Evolutionary conservation across 2,329 filamentous ascomycete species (phyloP).

Genomic region (Triangularia verruculosa): DNA sequence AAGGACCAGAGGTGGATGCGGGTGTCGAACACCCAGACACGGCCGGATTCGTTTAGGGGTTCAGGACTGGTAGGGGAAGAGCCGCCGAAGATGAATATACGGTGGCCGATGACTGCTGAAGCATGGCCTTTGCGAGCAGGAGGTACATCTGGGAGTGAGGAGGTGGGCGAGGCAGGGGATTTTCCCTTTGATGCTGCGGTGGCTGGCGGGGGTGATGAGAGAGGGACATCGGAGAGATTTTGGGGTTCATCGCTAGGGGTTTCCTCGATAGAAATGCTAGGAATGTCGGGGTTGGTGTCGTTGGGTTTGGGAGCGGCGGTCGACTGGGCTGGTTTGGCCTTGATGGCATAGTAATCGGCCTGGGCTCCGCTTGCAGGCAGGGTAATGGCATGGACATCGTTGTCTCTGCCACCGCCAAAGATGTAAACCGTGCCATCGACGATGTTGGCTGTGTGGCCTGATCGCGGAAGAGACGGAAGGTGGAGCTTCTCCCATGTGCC

Average conservation of each 20-base stretch:
- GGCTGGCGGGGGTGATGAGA: constrained; percentile 12
- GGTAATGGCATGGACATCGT: constrained; percentile 65
- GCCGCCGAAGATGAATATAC: constrained; percentile 80
- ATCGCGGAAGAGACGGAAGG: constrained; percentile 60
- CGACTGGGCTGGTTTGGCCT: constrained; percentile 39
- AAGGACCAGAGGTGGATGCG: constrained; percentile 61
- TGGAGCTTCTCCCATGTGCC: constrained; percentile 61
- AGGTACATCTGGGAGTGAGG: constrained; percentile 50
- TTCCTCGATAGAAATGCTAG: background rate
- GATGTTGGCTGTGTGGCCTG: constrained; percentile 69
- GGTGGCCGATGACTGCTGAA: constrained; percentile 62
- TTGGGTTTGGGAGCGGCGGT: constrained; percentile 15
- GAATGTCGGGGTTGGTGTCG: constrained; percentile 14
- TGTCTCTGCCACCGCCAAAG: constrained; percentile 79
- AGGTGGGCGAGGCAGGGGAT: constrained; percentile 30
- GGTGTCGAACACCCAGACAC: constrained; percentile 74
- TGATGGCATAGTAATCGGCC: constrained; percentile 59
- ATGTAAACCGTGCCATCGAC: constrained; percentile 55
- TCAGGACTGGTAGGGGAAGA: constrained; percentile 66
- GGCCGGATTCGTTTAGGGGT: constrained; percentile 70
- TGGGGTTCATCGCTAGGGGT: background rate
- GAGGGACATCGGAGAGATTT: constrained; percentile 13
- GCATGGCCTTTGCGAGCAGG: constrained; percentile 70
- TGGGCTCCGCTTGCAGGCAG: constrained; percentile 56
- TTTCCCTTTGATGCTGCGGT: constrained; percentile 41